A percentile compares a stretch with the other conserved stretches of the same genome.
Conservation (phyloP, 495 filamentous ascomycete genomes). For the Hypoxylon fuscum region DNA sequence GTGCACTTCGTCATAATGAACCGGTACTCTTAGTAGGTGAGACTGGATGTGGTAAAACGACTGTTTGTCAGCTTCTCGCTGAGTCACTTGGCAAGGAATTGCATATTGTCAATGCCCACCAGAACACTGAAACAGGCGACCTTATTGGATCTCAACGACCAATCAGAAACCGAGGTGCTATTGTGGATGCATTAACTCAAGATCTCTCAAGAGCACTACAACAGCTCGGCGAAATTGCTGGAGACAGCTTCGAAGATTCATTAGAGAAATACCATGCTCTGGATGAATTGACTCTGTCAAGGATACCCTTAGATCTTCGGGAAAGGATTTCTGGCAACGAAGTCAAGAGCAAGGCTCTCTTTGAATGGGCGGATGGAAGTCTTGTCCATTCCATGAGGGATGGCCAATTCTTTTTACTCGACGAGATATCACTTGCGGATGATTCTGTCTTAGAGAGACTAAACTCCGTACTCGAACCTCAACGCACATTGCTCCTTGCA, state of each 20-base stretch:
- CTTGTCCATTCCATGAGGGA: conserved; percentile 94
- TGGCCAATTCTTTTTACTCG: conserved; percentile 89
- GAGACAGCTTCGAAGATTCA: conserved; percentile 45
- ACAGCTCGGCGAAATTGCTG: conserved; percentile 39
- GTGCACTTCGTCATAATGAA: conserved; percentile 89
- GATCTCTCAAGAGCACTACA: conserved; percentile 65
- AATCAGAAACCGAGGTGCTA: conserved; percentile 79
- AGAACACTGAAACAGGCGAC: conserved; percentile 96
- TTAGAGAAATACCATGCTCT: conserved; percentile 53
- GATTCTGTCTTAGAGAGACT: conserved; percentile 96
- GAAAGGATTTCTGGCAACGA: conserved; percentile 67
- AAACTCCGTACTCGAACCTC: conserved; percentile 95
- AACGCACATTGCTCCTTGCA: conserved; percentile 85
- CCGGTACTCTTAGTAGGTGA: conserved; percentile 94
- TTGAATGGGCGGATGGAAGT: conserved; percentile 96
- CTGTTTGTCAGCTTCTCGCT: conserved; percentile 91
- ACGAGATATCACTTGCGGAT: conserved; percentile 97
- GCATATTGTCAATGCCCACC: conserved; percentile 94
- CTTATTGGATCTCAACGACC: conserved; percentile 95
- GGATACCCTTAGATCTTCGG: conserved; percentile 60
- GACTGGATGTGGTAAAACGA: conserved; percentile 97
- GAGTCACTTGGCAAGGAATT: conserved; percentile 77
- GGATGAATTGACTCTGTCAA: conserved; percentile 28
- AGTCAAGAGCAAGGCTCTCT: conserved; percentile 77
- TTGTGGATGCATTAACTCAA: conserved; percentile 69